These are phyloP conservation scores for Mycena haematopus DNA, from an alignment of 768 basidiomycete genomes.

Conservation along the genomic window DNA sequence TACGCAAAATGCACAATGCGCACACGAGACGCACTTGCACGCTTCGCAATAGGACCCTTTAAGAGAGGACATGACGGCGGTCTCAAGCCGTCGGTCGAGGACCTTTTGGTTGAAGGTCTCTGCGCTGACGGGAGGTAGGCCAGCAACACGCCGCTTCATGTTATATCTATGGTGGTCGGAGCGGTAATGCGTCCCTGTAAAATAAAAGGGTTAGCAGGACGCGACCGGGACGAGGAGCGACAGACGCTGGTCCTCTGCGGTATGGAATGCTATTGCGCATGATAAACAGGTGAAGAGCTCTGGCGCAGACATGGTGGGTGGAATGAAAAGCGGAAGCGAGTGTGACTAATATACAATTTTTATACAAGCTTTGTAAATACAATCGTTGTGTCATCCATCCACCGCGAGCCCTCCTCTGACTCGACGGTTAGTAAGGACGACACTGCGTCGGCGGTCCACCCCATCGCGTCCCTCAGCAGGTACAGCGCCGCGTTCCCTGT, in stretches of 20 bases:
- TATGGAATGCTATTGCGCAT: conserved; percentile 86
- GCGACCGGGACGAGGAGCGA: conserved; percentile 23
- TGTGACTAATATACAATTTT: conserved; percentile 10
- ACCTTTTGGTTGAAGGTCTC: conserved; percentile 89
- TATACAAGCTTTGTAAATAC: conserved; percentile 39
- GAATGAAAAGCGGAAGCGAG: not conserved
- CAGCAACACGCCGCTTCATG: conserved; percentile 94
- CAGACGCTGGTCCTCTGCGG: conserved; percentile 84
- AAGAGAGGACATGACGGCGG: conserved; percentile 66
- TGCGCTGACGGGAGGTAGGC: conserved; percentile 82
- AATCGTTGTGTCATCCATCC: conserved; percentile 69
- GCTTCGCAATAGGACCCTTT: conserved; percentile 70
- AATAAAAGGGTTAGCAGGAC: conserved; percentile 18
- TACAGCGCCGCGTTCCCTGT: conserved; percentile 42
- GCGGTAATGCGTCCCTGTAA: conserved; percentile 81
- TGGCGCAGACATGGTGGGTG: conserved; percentile 40
- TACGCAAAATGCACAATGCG: conserved; percentile 12
- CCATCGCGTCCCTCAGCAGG: conserved; percentile 52
- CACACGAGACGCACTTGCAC: conserved; percentile 74
- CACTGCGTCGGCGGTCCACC: conserved; percentile 50
- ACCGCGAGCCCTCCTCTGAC: conserved; percentile 41
- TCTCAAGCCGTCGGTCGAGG: conserved; percentile 76
- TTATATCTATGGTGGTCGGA: conserved; percentile 98
- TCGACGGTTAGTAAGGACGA: conserved; percentile 57
- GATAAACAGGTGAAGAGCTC: conserved; percentile 86